phyloP scores from a whole-genome alignment of 1,284 basidiomycete genomes.

The Ustilago esculenta region DNA sequence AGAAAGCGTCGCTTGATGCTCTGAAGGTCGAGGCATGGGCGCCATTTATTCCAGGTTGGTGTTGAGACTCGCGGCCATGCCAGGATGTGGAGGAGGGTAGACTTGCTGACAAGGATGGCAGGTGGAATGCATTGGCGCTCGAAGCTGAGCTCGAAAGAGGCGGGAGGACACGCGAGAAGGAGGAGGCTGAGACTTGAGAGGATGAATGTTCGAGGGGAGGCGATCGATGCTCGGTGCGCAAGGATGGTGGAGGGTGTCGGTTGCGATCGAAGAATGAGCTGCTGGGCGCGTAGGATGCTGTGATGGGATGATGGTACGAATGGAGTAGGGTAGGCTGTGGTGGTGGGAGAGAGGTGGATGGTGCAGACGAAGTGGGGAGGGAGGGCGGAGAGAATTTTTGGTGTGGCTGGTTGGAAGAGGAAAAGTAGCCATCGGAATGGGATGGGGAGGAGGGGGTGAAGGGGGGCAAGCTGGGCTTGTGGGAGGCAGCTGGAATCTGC shows the following conservation, averaged over 20 bases:
- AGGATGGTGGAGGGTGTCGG: constrained; percentile 19
- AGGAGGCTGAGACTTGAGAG: constrained; percentile 12
- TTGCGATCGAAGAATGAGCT: constrained; percentile 23
- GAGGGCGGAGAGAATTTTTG: constrained; percentile 22
- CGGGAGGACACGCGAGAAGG: constrained; percentile 35
- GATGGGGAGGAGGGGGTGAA: constrained; percentile 17
- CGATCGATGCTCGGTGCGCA: constrained; percentile 30
- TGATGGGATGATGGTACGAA: constrained; percentile 46
- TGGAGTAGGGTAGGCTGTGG: constrained; percentile 32
- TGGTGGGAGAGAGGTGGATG: constrained; percentile 21
- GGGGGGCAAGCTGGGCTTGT: constrained; percentile 12
- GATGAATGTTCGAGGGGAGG: constrained; percentile 35
- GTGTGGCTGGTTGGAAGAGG: constrained; percentile 9
- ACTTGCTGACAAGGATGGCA: constrained; percentile 38
- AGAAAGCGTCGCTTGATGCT: constrained; percentile 11
- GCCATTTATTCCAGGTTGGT: constrained; percentile 1
- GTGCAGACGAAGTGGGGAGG: constrained; percentile 10
- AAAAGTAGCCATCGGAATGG: constrained; percentile 3
- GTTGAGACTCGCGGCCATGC: constrained; percentile 16
- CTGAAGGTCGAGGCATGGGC: constrained; percentile 4
- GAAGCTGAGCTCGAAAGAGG: constrained; percentile 24
- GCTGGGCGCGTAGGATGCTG: constrained; percentile 33
- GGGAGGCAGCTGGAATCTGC: not conserved
- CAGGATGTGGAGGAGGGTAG: constrained; percentile 31
- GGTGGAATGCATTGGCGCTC: constrained; percentile 27